Percentiles rank a stretch among this genome's conserved stretches.
These are phyloP conservation scores for Elongisporangium senticosum DNA, from an alignment of 352 stramenopile species.

Conservation along the genomic window DNA sequence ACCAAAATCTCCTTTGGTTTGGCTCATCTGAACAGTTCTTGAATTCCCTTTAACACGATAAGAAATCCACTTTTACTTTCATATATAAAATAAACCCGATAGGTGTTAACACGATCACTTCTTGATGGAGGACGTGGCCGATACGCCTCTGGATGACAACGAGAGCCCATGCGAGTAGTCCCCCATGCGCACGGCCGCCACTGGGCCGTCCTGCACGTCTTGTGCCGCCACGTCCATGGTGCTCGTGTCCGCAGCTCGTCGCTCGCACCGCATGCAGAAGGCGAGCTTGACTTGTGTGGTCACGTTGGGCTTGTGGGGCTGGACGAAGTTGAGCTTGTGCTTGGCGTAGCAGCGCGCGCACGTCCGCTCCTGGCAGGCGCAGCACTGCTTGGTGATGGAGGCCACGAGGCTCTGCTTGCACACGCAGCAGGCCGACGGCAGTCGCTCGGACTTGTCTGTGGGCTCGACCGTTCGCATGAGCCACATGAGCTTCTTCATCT, in stretches of 20 bases:
- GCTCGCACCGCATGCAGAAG: slow-evolving; percentile 31
- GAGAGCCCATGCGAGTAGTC: not conserved
- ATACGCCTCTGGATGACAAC: not conserved
- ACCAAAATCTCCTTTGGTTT: not conserved
- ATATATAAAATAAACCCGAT: not conserved
- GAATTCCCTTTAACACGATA: no score
- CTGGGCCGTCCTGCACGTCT: slow-evolving; percentile 13
- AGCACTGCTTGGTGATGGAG: not conserved
- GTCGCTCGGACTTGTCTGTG: slow-evolving; percentile 2
- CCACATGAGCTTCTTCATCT: slow-evolving; percentile 39
- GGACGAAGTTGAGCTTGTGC: slow-evolving; percentile 23
- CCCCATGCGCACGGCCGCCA: not conserved
- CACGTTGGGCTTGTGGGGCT: slow-evolving; percentile 19
- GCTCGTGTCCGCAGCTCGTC: slow-evolving; percentile 17
- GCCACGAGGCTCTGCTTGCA: not conserved
- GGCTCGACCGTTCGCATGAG: slow-evolving; percentile 23
- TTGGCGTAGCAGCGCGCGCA: slow-evolving; percentile 35
- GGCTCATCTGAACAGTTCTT: no score
- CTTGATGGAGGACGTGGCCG: not conserved
- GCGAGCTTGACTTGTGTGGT: slow-evolving; percentile 14
- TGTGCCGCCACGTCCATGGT: slow-evolving; percentile 24
- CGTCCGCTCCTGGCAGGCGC: slow-evolving; percentile 18
- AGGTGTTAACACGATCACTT: not conserved
- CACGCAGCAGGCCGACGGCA: not conserved
- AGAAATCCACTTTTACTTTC: not conserved